Evolutionary conservation across 345 rosid species (phyloP).

Genomic region (Theobroma cacao): DNA sequence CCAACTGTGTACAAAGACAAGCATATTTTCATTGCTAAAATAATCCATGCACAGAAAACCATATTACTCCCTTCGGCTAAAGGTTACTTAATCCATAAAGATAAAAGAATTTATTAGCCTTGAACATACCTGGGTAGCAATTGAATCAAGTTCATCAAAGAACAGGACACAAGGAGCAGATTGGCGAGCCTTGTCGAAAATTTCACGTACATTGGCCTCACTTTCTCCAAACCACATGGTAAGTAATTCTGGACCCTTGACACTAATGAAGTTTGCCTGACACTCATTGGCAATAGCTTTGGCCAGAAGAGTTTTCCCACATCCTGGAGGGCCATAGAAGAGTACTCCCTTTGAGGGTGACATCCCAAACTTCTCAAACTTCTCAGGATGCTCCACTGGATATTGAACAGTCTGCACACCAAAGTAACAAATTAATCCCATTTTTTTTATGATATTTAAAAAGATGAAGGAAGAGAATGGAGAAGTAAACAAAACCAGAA

Average conservation of each 20-base stretch:
- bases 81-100: not conserved
- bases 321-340: conserved; percentile 97
- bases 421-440: not conserved
- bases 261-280: conserved; percentile 93
- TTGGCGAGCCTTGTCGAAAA: conserved; percentile 92
- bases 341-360: conserved; percentile 96
- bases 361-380: conserved; percentile 95
- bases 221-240: conserved; percentile 99
- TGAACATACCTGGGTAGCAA: conserved; percentile 79
- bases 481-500: not conserved
- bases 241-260: conserved; percentile 94
- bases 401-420: conserved; percentile 85
- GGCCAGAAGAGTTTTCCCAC: conserved; percentile 96
- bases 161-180: conserved; percentile 96
- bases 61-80: not conserved
- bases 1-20: not conserved
- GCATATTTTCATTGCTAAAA: not conserved
- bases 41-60: not conserved
- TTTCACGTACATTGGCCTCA: conserved; percentile 94
- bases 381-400: conserved; percentile 99
- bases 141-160: conserved; percentile 94
- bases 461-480: not conserved
- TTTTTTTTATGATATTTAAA: not conserved
- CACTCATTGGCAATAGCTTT: conserved; percentile 98
- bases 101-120: not conserved